Base-by-base conservation (phyloP, 192 early-diverging fungal species). In the Linnemannia hyalina region DNA sequence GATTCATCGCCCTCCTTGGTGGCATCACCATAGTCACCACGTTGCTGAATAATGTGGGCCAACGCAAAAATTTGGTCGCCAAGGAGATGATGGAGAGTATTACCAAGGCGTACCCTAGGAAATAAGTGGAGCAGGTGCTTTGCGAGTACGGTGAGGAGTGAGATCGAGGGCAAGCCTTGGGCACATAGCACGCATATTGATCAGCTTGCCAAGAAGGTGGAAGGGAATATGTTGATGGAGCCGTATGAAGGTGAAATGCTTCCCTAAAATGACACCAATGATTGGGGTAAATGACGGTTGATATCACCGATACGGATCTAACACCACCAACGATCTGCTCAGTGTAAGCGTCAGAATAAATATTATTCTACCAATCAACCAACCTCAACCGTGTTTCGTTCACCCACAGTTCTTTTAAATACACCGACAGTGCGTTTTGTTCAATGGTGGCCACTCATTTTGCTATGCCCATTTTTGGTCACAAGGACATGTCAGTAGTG, bases 11-110 rank as follows among this genome's bases (percentile, higher is more conserved):
- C 42, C 1, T 72, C 40, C 70, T 72, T 1, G 70, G 70, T 22
- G 70, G 42, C 70, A 72, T 72, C 41, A 46, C 41, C 70, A 72
- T 72, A 4, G n/a, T 72, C 42, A 42, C 70, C 42, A 72, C 70
- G 9, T 42, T 72, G 70, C 4, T 72, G 70, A 42, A 72, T 23
- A 72, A 72, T 29, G 70, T 46, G 23, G 70, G 70, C 42, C 40
- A 72, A 72, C 46, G 70, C 11, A 42, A 13, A 46, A 22, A 72
- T 42, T 47, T 72, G 70, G 42, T 72, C 42, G 70, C 70, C 23
- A 72, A 72, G 70, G 70, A 72, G 70, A 72, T 42, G 41, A 72
- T 72, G n/a, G 70, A 72, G 70, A 72, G 70, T 72, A 42, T 72
- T 44, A 22, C 26, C 35, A 72, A 44, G 41, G 41, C 70, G 5